These are phyloP conservation scores for Talaromyces borbonicus DNA, from an alignment of 495 filamentous ascomycete species.

Conservation along the genomic window DNA sequence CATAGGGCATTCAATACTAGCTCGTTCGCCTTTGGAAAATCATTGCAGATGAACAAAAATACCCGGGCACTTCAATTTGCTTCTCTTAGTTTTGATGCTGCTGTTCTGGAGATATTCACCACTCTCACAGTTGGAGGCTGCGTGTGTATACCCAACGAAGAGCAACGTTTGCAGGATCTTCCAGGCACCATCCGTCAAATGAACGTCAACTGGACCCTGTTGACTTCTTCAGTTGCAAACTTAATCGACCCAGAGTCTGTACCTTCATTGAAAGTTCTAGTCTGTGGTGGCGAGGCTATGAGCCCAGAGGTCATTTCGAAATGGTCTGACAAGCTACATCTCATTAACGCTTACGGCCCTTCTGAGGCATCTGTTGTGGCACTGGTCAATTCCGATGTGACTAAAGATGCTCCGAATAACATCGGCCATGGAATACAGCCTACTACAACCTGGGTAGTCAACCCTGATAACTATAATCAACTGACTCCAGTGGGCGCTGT, in stretches of 20 bases:
- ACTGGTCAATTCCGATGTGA: constrained; percentile 22
- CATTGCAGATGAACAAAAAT: constrained; percentile 22
- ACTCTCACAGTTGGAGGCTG: constrained; percentile 47
- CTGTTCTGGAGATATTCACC: constrained; percentile 39
- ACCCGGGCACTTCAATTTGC: constrained; percentile 45
- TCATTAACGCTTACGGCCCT: constrained; percentile 53
- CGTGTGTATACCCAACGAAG: constrained; percentile 51
- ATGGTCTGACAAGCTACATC: constrained; percentile 40
- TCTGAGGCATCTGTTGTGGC: constrained; percentile 41
- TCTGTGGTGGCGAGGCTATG: constrained; percentile 38
- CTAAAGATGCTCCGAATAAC: constrained; percentile 26
- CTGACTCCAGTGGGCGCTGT: constrained; percentile 43
- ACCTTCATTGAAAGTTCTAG: constrained; percentile 33
- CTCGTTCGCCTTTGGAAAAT: constrained; percentile 31
- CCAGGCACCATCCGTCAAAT: constrained; percentile 37
- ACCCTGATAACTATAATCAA: constrained; percentile 35
- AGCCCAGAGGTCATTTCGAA: constrained; percentile 39
- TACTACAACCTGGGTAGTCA: constrained; percentile 46
- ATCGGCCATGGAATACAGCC: constrained; percentile 40
- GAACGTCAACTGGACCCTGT: constrained; percentile 38
- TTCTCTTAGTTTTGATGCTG: constrained; percentile 45
- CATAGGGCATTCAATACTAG: constrained; percentile 40
- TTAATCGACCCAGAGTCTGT: constrained; percentile 38
- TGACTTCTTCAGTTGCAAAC: constrained; percentile 45
- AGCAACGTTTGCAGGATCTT: constrained; percentile 44